Base-by-base conservation (phyloP, 2,329 filamentous ascomycete genomes). In the Coniochaeta ligniaria region DNA sequence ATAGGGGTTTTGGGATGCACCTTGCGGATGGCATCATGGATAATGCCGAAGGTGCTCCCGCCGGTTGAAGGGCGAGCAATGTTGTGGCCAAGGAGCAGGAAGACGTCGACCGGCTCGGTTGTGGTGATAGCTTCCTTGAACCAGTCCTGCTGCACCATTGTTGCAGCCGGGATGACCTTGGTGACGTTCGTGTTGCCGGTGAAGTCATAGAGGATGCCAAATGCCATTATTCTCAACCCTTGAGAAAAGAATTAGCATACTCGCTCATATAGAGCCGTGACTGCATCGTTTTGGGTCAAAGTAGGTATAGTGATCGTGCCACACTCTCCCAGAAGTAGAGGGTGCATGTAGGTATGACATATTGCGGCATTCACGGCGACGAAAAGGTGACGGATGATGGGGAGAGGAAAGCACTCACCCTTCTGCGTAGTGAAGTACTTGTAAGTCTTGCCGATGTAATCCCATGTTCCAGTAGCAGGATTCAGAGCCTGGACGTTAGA, bases 11-110 rank as follows among this genome's bases (percentile, higher is more conserved):
- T 73, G 1, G 84, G 81, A 59, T 81, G 80, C 20, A 78, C 72
- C 12, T 76, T 75, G 17, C 86, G 81, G 64, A 90, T 88, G 33
- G 83, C 80, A 50, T 82, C 75, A 65, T 83, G 81, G 16, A 89
- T 73, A 6, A 67, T 63, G 62, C 71, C 70, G 50, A 78, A 74
- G 1, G 76, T 81, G 66, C 76, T 80, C 22, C 72, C 75, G 6
- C 69, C 72, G 14, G 75, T 74, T 6, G 74, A 74, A 7, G 75
- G 69, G 3, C 81, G 76, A 7, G 82, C 78, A 17, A 84, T 83
- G 65, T 87, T 88, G 70, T 90, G 86, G 1, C 86, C 86, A 43
- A 86, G 76, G 12, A 90, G 71, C 22, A 89, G 65, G 65, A 88
- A 89, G 12, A 88, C 67, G 67, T 90, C 87, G 47, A 89, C 79